Conservation (phyloP, 257 asterid genomes). For the Solanum tarijense region DNA sequence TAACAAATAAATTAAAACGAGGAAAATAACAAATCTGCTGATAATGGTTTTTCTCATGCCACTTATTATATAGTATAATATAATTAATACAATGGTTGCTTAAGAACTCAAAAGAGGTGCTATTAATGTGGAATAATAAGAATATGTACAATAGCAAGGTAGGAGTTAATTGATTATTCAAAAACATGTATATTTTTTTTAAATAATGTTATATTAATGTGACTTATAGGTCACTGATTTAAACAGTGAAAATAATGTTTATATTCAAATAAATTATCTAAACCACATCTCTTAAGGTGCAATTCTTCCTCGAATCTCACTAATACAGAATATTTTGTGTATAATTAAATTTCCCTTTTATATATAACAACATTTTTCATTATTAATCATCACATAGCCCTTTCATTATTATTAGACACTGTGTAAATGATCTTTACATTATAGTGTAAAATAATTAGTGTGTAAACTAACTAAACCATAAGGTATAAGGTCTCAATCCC, state of each 20-base stretch:
- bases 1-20: not conserved
- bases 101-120: not conserved
- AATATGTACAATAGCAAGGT: not conserved
- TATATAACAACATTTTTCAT: not conserved
- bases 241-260: rapidly evolving
- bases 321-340: not conserved
- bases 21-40: not conserved
- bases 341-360: not conserved
- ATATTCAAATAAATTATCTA: not conserved
- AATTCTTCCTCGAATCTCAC: rapidly evolving
- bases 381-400: not conserved
- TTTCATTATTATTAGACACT: not conserved
- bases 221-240: not conserved
- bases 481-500: not conserved
- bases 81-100: not conserved
- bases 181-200: rapidly evolving
- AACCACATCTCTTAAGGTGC: rapidly evolving
- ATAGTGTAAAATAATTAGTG: not conserved
- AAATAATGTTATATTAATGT: no score
- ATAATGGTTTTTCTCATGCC: not conserved
- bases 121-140: not conserved
- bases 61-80: no score
- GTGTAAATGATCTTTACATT: not conserved
- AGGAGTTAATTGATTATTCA: not conserved
- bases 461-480: not conserved